phyloP scores from a whole-genome alignment of 768 basidiomycete genomes.

The Boletus reticulatus region DNA sequence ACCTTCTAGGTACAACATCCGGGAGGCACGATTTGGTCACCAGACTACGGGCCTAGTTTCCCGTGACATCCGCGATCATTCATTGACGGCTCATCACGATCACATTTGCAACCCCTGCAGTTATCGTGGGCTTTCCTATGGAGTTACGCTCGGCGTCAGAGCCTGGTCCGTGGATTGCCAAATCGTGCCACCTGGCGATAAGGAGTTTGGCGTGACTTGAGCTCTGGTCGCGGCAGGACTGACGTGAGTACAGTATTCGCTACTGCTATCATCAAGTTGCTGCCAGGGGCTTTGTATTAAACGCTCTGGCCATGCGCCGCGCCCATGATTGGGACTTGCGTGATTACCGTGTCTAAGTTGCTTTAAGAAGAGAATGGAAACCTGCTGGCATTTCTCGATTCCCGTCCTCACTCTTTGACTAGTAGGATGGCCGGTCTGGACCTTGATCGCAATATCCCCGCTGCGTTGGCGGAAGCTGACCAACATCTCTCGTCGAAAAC shows the following conservation, averaged over 20 bases:
- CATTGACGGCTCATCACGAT: neutral
- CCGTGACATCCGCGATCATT: neutral
- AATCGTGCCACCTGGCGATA: neutral
- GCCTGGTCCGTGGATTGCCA: too few species aligned
- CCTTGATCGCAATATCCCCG: constrained; percentile 7
- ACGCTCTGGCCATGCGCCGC: neutral
- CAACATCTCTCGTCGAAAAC: neutral
- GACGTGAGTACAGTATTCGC: neutral
- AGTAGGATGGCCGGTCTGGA: constrained; percentile 11
- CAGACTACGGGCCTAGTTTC: neutral
- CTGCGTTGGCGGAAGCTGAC: constrained; percentile 13
- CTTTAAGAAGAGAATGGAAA: constrained; percentile 6
- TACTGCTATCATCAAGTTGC: neutral
- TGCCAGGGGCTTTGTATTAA: neutral
- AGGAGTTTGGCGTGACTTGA: neutral
- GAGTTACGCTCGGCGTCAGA: neutral
- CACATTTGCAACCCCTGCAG: neutral
- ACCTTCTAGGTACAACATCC: too few species aligned
- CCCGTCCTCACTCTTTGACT: neutral
- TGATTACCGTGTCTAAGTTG: neutral
- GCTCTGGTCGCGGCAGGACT: neutral
- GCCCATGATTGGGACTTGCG: neutral
- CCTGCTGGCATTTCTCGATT: neutral
- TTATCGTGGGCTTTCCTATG: neutral
- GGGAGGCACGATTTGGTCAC: neutral